Evolutionary conservation across 495 filamentous ascomycete species (phyloP), one percentile per base, ranked within the genome.

Genomic region (Chaetomium tenue): DNA sequence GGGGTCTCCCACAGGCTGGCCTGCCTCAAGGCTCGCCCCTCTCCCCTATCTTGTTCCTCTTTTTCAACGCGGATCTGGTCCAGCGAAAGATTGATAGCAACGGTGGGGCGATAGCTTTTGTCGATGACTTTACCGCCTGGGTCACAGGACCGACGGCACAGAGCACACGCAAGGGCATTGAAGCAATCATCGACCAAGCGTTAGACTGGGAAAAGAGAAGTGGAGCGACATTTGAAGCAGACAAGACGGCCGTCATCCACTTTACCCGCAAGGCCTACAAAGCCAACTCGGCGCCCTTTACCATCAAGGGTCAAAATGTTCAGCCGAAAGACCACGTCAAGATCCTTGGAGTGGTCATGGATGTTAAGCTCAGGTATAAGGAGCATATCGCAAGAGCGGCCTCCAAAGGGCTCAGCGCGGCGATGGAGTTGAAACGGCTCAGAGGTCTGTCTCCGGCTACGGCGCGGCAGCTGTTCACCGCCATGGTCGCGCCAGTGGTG

Each of bases 321-420:
- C 33, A 47, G 9, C 28, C 40, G 26, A 61, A 20, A 23, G 47
- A 40, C 39, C 13, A 47, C 15, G 20, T 51, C 48, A 51, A 51
- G 48, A 13, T 51, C 48, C 48, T 26, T 26, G 48, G 48, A 11
- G 48, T 51, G 48, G 23, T 51, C 22, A 51, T 51, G 48, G 48
- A 51, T 7, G 16, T 22, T 1, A 51, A 51, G 20, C 23, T 51
- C 4, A 51, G 15, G 9, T 51, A 51, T 26, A 51, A 26, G 15
- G 48, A 51, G 25, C 48, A 51, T 26, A 51, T 51, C 15, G 6
- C 20, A 15, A 51, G 48, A 26, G 23, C 23, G 23, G 48, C 48
- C 4, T 51, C 48, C 20, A 51, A 25, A 15, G 48, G 48, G 2
- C 15, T 51, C 7, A 22, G 9, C 4, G 48, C 48, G 25, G 48